Base-by-base conservation (phyloP, 164 flowering plant species). In the Aristolochia californica region DNA sequence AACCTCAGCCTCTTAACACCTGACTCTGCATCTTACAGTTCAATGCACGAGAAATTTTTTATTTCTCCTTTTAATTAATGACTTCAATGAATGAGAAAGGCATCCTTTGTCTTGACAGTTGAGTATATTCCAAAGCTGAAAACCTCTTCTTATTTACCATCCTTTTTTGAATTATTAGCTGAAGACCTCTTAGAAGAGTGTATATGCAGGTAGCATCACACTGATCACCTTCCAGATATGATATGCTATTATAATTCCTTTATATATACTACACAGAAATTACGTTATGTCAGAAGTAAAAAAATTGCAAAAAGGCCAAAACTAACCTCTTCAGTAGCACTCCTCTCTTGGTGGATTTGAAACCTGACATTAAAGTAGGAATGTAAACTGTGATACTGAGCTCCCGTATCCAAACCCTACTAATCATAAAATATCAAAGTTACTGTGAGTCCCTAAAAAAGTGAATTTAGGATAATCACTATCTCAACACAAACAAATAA, bases 391-490 rank as follows among this genome's bases (percentile, higher is more conserved):
- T 64, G 73, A 0, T 66, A 68, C 69, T 56, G 70, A 62, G 65
- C 56, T 72, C 76, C 85, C 74, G 77, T 75, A 69, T 83, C 74
- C 67, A 70, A 65, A 69, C 68, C 87, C 91, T 83, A 76, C 76
- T 75, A 75, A 78, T 70, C 72, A 70, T 48, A 45, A 81, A 64
- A 69, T 16, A 55, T 26, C 21, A 56, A 25, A 17, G 16, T 16
- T 8, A 16, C 57, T 24, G 12, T 28, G 40, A 34, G 40, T 34
- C 40, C 40, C 10, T 34, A 34, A 34, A 9, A 34, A 7, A 34
- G 40, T 34, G 7, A 34, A 34, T 34, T 34, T 34, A 12, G 40
- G 40, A 34, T 3, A n/a, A 34, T 34, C 40, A 34, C 0, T 34
- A 34, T 34, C 10, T 12, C 40, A 34, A 2, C 10, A 34, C 40